phyloP scores from a whole-genome alignment of 148 eudicot genomes.

The Camellia granthamiana region DNA sequence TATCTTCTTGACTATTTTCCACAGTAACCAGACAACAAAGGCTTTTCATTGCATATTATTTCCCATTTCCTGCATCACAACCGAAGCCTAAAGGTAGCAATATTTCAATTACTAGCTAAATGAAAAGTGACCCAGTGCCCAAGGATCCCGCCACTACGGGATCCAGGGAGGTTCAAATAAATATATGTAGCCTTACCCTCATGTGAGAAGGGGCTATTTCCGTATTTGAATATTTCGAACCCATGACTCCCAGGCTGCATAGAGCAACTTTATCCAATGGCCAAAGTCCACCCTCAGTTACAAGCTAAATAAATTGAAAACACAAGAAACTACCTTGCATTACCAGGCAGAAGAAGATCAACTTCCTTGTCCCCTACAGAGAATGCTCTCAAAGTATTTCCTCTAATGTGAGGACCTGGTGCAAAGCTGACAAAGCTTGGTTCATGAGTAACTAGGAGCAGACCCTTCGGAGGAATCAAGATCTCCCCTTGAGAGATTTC shows the following conservation, averaged over 20 bases:
- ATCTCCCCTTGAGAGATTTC: slow-evolving; percentile 39
- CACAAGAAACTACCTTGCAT: slow-evolving; percentile 68
- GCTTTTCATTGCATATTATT: not conserved
- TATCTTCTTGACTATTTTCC: not conserved
- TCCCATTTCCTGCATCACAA: not conserved
- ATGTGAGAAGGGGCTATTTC: too few relatives aligned
- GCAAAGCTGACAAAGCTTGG: slow-evolving; percentile 65
- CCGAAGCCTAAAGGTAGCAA: not conserved
- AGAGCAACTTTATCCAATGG: not conserved
- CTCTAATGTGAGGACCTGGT: slow-evolving; percentile 93
- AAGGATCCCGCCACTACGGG: too few relatives aligned
- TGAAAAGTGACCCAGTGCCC: too few relatives aligned
- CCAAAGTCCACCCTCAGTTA: not conserved
- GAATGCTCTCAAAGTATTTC: slow-evolving; percentile 66
- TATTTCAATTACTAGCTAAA: not conserved
- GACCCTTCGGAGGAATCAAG: slow-evolving; percentile 70
- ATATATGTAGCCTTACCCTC: too few relatives aligned
- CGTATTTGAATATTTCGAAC: too few relatives aligned
- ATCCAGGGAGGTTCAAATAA: too few relatives aligned
- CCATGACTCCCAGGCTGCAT: too few relatives aligned
- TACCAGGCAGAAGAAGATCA: slow-evolving; percentile 92
- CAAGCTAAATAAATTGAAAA: not conserved
- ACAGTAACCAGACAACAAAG: not conserved
- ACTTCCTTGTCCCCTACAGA: slow-evolving; percentile 85
- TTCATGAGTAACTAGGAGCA: slow-evolving; percentile 81